Percentiles rank a stretch among this genome's conserved stretches.
These are phyloP conservation scores for Penicillium italicum DNA, from an alignment of 2,329 filamentous ascomycete species.

Conservation along the genomic window DNA sequence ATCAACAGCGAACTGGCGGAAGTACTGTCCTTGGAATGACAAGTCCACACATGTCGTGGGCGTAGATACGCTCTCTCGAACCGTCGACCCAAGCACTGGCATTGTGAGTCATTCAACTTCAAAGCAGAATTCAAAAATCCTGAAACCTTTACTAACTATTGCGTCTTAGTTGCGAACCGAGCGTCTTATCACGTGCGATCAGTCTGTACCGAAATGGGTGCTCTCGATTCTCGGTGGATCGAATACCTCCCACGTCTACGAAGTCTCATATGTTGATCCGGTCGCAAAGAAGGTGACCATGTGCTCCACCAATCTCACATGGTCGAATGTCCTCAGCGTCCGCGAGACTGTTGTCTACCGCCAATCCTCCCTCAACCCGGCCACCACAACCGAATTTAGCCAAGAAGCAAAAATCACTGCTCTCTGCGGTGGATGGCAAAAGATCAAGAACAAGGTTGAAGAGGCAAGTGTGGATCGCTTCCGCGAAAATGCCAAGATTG, in stretches of 20 bases:
- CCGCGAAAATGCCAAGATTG: slow-evolving; percentile 84
- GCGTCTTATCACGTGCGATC: slow-evolving; percentile 55
- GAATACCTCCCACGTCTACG: slow-evolving; percentile 84
- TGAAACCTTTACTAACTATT: slow-evolving; percentile 9
- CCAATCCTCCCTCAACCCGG: slow-evolving; percentile 52
- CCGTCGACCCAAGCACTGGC: slow-evolving; percentile 60
- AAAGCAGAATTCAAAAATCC: neutral
- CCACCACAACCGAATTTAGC: slow-evolving; percentile 69
- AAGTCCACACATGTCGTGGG: slow-evolving; percentile 95
- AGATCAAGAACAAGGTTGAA: slow-evolving; percentile 94
- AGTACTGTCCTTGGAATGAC: slow-evolving; percentile 99
- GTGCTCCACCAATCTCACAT: slow-evolving; percentile 93
- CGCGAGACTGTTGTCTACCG: slow-evolving; percentile 89
- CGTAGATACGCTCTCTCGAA: slow-evolving; percentile 83
- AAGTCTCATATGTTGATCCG: slow-evolving; percentile 93
- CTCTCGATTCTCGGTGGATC: slow-evolving; percentile 72
- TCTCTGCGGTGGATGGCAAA: slow-evolving; percentile 93
- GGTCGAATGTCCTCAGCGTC: slow-evolving; percentile 82
- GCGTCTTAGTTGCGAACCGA: slow-evolving; percentile 62
- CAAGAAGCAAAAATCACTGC: slow-evolving; percentile 93
- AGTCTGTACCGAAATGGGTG: slow-evolving; percentile 55
- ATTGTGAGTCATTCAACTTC: slow-evolving; percentile 52
- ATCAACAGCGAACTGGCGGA: slow-evolving; percentile 94
- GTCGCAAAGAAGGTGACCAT: slow-evolving; percentile 82
- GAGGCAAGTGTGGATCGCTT: slow-evolving; percentile 86